Percentiles rank a stretch among this genome's conserved stretches.
These are phyloP conservation scores for Huntiella decipiens DNA, from an alignment of 2,329 filamentous ascomycete genomes.

Conservation along the genomic window DNA sequence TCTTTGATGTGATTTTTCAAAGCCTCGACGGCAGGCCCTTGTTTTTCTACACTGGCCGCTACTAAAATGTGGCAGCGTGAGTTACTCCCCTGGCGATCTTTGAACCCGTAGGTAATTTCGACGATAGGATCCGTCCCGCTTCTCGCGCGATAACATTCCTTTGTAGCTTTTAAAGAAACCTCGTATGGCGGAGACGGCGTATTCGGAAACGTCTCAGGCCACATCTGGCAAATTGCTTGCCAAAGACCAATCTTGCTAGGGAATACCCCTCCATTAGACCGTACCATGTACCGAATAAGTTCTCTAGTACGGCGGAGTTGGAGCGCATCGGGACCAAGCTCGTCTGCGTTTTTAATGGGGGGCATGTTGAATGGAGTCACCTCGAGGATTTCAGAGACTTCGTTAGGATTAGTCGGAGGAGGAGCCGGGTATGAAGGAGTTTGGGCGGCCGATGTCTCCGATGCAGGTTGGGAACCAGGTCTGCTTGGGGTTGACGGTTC, in stretches of 20 bases:
- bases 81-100: conserved; percentile 22
- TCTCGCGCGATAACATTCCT: conserved; percentile 19
- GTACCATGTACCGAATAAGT: conserved; percentile 24
- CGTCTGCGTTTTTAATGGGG: conserved; percentile 15
- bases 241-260: conserved; percentile 32
- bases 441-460: neutral
- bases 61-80: conserved; percentile 27
- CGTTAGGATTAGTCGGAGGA: conserved; percentile 1
- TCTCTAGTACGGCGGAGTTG: conserved; percentile 19
- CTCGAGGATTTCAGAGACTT: neutral
- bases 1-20: conserved; percentile 30
- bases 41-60: conserved; percentile 23
- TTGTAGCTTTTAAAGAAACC: conserved; percentile 22
- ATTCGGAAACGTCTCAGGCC: conserved; percentile 15
- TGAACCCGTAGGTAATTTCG: conserved; percentile 27
- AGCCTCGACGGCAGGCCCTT: conserved; percentile 22
- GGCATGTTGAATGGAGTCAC: conserved; percentile 9
- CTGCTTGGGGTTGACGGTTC: neutral
- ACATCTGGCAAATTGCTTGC: conserved; percentile 27
- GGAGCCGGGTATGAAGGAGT: no score
- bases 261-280: conserved; percentile 26
- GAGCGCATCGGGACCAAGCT: conserved; percentile 16
- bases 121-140: conserved; percentile 15
- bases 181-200: conserved; percentile 19
- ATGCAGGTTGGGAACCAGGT: neutral